Percentiles rank a stretch among this genome's conserved stretches.
These are phyloP conservation scores for Dactylellina haptotyla DNA, from an alignment of 2,329 filamentous ascomycete genomes.

Conservation along the genomic window DNA sequence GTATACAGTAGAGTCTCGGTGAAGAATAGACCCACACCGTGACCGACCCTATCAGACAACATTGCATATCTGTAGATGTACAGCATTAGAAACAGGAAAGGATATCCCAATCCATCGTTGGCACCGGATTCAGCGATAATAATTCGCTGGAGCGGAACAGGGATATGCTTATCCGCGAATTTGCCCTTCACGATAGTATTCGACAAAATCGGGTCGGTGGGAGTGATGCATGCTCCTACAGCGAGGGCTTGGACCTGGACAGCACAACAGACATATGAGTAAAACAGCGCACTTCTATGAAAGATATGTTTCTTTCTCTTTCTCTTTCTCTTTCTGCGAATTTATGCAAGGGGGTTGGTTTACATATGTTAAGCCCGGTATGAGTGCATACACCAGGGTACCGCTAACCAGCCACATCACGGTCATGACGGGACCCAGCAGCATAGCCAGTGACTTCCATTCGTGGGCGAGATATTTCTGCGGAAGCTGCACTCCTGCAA, in stretches of 20 bases:
- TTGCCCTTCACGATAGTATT: conserved; percentile 93
- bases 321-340: neutral
- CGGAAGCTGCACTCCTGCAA: conserved; percentile 87
- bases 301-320: too few species aligned
- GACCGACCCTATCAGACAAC: conserved; percentile 68
- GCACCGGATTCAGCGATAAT: conserved; percentile 85
- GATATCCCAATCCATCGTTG: conserved; percentile 89
- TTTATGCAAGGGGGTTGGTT: neutral
- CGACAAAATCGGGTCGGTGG: conserved; percentile 86
- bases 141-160: conserved; percentile 80
- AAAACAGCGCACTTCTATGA: too few species aligned
- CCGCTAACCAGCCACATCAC: conserved; percentile 88
- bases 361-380: conserved; percentile 74
- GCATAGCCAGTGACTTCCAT: conserved; percentile 78
- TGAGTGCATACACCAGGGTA: conserved; percentile 78
- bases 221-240: conserved; percentile 86
- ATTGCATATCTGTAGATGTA: conserved; percentile 81
- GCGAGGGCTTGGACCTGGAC: conserved; percentile 75
- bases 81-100: conserved; percentile 84
- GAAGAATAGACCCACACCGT: conserved; percentile 83
- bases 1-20: conserved; percentile 85
- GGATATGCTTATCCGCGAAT: conserved; percentile 90
- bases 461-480: conserved; percentile 80
- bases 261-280: neutral
- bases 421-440: conserved; percentile 85